Percentiles rank a stretch among this genome's conserved stretches.
Conservation (phyloP, 75 land plant species). For the Chamaecyparis obtusa region DNA sequence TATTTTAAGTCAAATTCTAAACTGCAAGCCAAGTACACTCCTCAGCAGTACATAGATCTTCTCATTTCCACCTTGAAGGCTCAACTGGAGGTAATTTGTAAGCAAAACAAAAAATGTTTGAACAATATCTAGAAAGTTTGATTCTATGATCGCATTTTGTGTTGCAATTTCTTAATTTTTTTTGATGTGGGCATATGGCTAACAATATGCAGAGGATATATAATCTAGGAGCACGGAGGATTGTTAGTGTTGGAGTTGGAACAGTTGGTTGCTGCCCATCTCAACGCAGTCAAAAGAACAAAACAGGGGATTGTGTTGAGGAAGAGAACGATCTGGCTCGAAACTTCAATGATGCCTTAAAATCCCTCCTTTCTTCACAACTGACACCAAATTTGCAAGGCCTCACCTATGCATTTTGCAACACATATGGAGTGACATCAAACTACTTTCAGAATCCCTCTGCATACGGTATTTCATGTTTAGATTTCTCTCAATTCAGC, state of each 20-base stretch:
- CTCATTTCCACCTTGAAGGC: slow-evolving; percentile 28
- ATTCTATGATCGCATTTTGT: no score
- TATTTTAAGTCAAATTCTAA: slow-evolving; percentile 27
- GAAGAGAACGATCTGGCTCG: slow-evolving; percentile 36
- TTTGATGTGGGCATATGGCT: no score
- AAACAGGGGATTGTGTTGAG: slow-evolving; percentile 44
- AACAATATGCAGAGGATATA: slow-evolving; percentile 48
- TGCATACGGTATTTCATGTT: slow-evolving; percentile 33
- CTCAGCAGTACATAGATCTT: slow-evolving; percentile 30
- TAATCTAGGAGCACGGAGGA: slow-evolving; percentile 62
- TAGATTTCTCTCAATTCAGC: background rate
- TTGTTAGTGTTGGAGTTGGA: slow-evolving; percentile 40
- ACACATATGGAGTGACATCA: slow-evolving; percentile 36
- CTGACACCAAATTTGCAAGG: slow-evolving; percentile 39
- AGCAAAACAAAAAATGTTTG: background rate
- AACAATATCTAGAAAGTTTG: no score
- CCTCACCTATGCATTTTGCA: slow-evolving; percentile 46
- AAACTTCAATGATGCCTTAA: slow-evolving; percentile 46
- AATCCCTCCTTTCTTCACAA: slow-evolving; percentile 19
- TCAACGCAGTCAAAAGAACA: slow-evolving; percentile 30
- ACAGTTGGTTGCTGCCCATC: slow-evolving; percentile 69
- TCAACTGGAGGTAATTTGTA: slow-evolving; percentile 42
- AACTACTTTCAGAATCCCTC: slow-evolving; percentile 43
- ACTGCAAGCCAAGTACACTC: slow-evolving; percentile 15
- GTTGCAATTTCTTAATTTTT: no score